Evolutionary conservation across 1,139 yeast species (phyloP), one percentile per base, ranked within the genome.

Genomic region (Pichia norvegensis): DNA sequence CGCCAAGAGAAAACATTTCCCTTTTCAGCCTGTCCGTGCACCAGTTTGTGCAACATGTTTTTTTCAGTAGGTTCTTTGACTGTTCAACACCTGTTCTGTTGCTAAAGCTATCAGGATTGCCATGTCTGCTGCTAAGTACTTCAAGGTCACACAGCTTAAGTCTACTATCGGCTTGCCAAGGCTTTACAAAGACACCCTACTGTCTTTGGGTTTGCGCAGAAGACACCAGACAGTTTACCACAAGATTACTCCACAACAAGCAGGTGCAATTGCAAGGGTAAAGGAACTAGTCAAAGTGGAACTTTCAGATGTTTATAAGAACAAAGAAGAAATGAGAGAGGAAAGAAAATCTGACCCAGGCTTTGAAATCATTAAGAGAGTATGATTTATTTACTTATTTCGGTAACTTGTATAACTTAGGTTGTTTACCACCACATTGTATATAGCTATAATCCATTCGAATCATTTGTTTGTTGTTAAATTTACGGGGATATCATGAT

Each of bases 271-370:
- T 49, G 78, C 87, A 42, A 72, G 76, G 50, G 86, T 92, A 46
- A 92, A 92, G 65, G 97, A 92, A 64, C 70, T 92, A 47, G 92
- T 92, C n/a, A 76, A 76, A 48, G 94, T 92, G 29, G 94, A 88
- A 56, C 69, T 88, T 38, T 81, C 84, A 9, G 80, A 80, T 40
- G 67, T 71, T 35, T 66, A 64, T 23, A 65, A 76, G 56, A 64
- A 78, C 2, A 72, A 69, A 42, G 62, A 65, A n/a, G 70, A 82
- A 56, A 69, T 80, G 60, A 70, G 81, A 46, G 60, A 59, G n/a
- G 70, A 69, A 39, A 75, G 90, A 65, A 81, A 76, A 61, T 71
- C 73, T 46, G 73, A 74, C 42, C 79, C 86, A 13, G 95, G 95
- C 0, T 82, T 76, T 55, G 61, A 61, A 10, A 70, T 77, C 36